phyloP scores from a whole-genome alignment of 1,139 yeast genomes.

The Geotrichum macrosporum region DNA sequence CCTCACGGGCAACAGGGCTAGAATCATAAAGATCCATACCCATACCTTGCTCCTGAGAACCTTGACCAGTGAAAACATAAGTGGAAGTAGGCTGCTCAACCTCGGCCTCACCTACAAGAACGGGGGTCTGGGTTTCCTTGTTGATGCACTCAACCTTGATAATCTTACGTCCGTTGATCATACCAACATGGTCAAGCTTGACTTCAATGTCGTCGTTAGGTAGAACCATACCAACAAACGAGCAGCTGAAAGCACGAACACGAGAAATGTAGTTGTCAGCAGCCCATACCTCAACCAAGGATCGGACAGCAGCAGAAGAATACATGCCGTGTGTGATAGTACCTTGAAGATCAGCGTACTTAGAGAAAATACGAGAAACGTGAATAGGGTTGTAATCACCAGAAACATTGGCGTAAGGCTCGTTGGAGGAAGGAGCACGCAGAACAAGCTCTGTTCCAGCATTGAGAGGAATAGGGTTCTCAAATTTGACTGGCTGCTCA shows the following conservation, averaged over 20 bases:
- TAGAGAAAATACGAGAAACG: conserved; percentile 90
- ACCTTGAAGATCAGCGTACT: conserved; percentile 90
- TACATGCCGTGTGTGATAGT: conserved; percentile 99
- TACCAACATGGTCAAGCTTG: conserved; percentile 90
- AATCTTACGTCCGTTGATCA: conserved; percentile 98
- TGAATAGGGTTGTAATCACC: conserved; percentile 99
- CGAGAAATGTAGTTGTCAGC: conserved; percentile 95
- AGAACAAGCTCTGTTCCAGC: conserved; percentile 67
- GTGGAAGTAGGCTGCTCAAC: conserved; percentile 97
- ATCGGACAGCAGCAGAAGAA: conserved; percentile 92
- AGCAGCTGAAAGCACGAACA: conserved; percentile 90
- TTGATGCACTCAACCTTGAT: conserved; percentile 87
- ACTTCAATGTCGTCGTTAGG: conserved; percentile 91
- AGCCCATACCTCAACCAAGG: conserved; percentile 96
- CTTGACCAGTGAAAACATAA: conserved; percentile 98
- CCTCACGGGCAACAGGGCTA: conserved; percentile 87
- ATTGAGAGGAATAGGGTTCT: conserved; percentile 83
- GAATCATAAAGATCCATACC: conserved; percentile 97
- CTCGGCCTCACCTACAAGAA: conserved; percentile 92
- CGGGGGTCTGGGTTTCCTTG: conserved; percentile 64
- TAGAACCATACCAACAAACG: conserved; percentile 93
- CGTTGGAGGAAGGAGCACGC: conserved; percentile 82
- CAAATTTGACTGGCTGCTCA: conserved; percentile 90
- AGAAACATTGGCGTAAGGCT: conserved; percentile 93
- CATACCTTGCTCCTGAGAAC: conserved; percentile 99